Conservation (phyloP, 495 filamentous ascomycete genomes). For the Physcia stellaris region DNA sequence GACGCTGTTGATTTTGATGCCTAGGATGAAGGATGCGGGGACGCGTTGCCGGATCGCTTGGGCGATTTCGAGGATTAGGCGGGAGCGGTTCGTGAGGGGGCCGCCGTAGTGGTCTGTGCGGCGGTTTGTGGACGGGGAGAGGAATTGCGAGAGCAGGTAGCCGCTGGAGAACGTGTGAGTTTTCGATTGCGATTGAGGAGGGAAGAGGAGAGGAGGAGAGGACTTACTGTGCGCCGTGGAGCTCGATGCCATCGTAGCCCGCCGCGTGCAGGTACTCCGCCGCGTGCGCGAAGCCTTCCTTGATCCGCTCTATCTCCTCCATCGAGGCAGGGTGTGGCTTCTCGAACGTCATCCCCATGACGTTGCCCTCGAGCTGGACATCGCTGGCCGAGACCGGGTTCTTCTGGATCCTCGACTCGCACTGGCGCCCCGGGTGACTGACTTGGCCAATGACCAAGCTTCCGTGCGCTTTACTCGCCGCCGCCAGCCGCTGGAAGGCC, state of each 20-base stretch:
- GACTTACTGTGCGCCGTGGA: conserved; percentile 34
- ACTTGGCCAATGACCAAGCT: conserved; percentile 44
- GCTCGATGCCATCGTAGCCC: conserved; percentile 44
- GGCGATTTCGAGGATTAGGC: conserved; percentile 40
- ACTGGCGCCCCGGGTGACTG: conserved; percentile 50
- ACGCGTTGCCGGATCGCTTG: conserved; percentile 28
- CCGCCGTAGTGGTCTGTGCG: conserved; percentile 53
- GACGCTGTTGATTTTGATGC: conserved; percentile 56
- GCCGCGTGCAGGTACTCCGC: conserved; percentile 43
- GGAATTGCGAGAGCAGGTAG: conserved; percentile 59
- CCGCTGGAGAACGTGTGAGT: conserved; percentile 18
- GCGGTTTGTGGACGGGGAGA: conserved; percentile 43
- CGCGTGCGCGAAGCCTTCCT: conserved; percentile 38
- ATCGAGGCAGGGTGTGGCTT: conserved; percentile 34
- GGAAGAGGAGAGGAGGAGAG: too few species aligned
- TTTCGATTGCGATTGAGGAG: background rate
- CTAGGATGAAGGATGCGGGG: conserved; percentile 38
- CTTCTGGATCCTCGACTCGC: conserved; percentile 28
- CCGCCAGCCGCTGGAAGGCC: conserved; percentile 38
- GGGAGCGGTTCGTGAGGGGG: conserved; percentile 39
- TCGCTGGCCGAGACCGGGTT: conserved; percentile 47
- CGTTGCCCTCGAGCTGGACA: conserved; percentile 35
- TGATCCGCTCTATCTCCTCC: conserved; percentile 35
- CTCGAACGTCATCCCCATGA: conserved; percentile 33
- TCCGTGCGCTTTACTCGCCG: conserved; percentile 36